phyloP scores from a whole-genome alignment of 2,329 filamentous ascomycete species.

The Pseudogymnoascus sp. region DNA sequence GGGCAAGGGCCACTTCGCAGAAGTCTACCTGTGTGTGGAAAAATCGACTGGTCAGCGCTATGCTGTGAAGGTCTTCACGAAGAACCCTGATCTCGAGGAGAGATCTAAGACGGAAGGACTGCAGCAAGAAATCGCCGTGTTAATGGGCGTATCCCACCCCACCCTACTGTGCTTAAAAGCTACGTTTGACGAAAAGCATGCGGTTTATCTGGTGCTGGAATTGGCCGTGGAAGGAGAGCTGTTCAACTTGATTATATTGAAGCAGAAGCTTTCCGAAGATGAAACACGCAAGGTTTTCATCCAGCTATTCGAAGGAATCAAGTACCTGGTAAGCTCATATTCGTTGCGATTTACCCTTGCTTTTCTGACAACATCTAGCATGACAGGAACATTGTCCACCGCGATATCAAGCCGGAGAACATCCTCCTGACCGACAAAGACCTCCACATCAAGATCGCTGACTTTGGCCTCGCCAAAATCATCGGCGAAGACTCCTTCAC shows the following conservation, averaged over 20 bases:
- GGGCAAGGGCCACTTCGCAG: constrained; percentile 91
- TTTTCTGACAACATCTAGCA: constrained; percentile 51
- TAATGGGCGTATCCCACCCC: constrained; percentile 95
- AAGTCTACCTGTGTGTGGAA: constrained; percentile 85
- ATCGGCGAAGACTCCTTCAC: constrained; percentile 98
- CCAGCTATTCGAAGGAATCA: constrained; percentile 87
- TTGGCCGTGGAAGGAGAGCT: constrained; percentile 87
- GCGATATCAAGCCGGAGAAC: constrained; percentile 96
- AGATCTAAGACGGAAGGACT: constrained; percentile 75
- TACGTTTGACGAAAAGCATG: constrained; percentile 84
- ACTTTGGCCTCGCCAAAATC: constrained; percentile 96
- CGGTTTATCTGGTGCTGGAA: constrained; percentile 86
- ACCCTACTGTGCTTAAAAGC: constrained; percentile 90
- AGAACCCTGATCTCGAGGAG: constrained; percentile 72
- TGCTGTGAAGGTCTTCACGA: constrained; percentile 93
- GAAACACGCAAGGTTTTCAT: constrained; percentile 82
- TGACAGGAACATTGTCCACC: constrained; percentile 92
- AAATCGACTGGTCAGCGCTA: constrained; percentile 73
- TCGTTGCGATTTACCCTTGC: background rate
- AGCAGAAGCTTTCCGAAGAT: constrained; percentile 75
- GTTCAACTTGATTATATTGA: constrained; percentile 90
- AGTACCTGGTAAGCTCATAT: constrained; percentile 70
- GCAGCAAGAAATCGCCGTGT: constrained; percentile 89
- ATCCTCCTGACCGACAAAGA: constrained; percentile 83
- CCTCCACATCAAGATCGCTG: constrained; percentile 81